Conservation (phyloP, 2,329 filamentous ascomycete genomes). For the Apiospora sp. region DNA sequence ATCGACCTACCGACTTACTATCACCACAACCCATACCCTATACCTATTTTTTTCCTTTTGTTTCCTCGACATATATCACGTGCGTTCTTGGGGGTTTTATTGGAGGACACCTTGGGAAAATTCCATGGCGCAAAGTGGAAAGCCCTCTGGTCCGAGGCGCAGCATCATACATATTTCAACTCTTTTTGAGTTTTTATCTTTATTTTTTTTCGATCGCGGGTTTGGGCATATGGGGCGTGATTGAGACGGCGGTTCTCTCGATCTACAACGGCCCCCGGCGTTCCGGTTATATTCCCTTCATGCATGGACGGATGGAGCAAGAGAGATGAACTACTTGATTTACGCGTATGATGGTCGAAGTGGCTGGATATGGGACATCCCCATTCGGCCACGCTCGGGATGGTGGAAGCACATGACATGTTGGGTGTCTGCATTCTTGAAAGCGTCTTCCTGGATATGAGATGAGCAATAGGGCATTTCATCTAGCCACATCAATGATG, state of each 20-base stretch:
- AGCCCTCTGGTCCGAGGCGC: constrained; percentile 20
- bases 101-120: constrained; percentile 16
- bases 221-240: constrained; percentile 16
- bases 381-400: background rate
- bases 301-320: constrained; percentile 21
- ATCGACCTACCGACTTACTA: background rate
- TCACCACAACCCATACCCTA: constrained; percentile 7
- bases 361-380: background rate
- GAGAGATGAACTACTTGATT: constrained; percentile 21
- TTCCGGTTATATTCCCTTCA: constrained; percentile 13
- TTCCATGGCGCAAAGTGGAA: constrained; percentile 16
- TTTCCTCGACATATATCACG: background rate
- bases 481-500: constrained; percentile 5
- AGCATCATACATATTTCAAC: constrained; percentile 23
- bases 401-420: background rate
- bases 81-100: background rate
- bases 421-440: background rate
- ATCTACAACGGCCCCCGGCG: constrained; percentile 15
- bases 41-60: constrained; percentile 20
- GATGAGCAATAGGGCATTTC: background rate
- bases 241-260: constrained; percentile 21
- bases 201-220: background rate
- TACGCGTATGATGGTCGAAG: constrained; percentile 2
- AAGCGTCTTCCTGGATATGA: background rate
- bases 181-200: background rate